These are phyloP conservation scores for Singerocomus inundabilis DNA, from an alignment of 1,284 basidiomycete species.

Conservation along the genomic window DNA sequence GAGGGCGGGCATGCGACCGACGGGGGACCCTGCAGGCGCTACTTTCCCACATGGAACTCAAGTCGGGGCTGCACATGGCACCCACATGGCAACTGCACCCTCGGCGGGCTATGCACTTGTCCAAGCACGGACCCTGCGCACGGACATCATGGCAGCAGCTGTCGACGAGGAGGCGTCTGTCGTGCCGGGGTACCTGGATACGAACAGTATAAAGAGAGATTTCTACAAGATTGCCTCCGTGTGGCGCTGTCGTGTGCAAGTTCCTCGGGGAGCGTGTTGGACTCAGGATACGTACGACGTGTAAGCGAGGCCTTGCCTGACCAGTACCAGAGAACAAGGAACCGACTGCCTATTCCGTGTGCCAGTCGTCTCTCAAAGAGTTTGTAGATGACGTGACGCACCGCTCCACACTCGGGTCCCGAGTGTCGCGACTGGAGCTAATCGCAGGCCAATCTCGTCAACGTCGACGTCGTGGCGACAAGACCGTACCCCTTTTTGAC, in stretches of 20 bases:
- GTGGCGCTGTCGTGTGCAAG: slow-evolving; percentile 8
- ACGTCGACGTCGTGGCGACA: neutral
- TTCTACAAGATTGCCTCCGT: slow-evolving; percentile 24
- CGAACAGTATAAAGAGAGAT: too few species aligned
- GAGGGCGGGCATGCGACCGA: slow-evolving; percentile 15
- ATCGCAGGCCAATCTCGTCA: neutral
- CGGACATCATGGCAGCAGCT: too few species aligned
- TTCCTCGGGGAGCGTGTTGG: neutral
- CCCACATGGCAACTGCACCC: slow-evolving; percentile 1
- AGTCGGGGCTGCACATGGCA: slow-evolving; percentile 1
- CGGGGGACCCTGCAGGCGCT: slow-evolving; percentile 3
- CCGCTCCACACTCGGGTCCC: neutral
- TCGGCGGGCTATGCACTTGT: neutral
- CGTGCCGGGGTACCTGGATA: neutral
- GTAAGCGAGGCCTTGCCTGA: neutral
- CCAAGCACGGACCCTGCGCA: neutral
- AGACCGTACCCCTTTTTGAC: neutral
- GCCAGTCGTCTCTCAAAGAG: neutral
- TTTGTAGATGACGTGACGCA: neutral
- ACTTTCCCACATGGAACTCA: slow-evolving; percentile 2
- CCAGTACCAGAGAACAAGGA: too few species aligned
- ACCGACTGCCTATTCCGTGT: too few species aligned
- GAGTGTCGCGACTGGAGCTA: neutral
- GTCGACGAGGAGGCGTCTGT: too few species aligned
- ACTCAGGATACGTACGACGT: slow-evolving; percentile 1